Evolutionary conservation across 495 filamentous ascomycete species (phyloP).

Genomic region (Podospora pseudocomata): DNA sequence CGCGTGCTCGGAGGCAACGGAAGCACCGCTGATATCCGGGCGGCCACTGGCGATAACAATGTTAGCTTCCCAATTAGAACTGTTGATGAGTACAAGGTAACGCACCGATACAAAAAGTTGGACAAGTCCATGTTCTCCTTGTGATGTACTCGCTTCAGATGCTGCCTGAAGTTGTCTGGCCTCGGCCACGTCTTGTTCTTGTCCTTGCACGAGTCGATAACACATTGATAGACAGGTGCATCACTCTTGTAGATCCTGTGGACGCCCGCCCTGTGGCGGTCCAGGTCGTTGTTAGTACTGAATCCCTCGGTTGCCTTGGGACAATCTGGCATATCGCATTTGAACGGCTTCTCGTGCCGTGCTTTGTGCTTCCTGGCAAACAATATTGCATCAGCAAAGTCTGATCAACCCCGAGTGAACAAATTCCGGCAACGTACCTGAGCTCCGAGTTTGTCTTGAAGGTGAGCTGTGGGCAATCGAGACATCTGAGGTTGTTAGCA

Average conservation of each 20-base stretch:
- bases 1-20: neutral
- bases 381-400: neutral
- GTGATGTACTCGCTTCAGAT: slow-evolving; percentile 72
- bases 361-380: slow-evolving; percentile 72
- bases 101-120: slow-evolving; percentile 53
- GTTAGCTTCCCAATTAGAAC: neutral
- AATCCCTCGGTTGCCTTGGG: slow-evolving; percentile 60
- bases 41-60: neutral
- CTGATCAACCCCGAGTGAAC: neutral
- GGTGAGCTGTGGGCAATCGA: slow-evolving; percentile 26
- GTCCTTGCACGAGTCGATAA: slow-evolving; percentile 58
- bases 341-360: slow-evolving; percentile 70
- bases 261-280: slow-evolving; percentile 66
- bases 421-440: slow-evolving; percentile 31
- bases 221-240: slow-evolving; percentile 65
- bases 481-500: slow-evolving; percentile 28
- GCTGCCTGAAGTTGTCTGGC: slow-evolving; percentile 86
- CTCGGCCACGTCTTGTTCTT: slow-evolving; percentile 81
- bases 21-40: neutral
- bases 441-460: slow-evolving; percentile 51
- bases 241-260: slow-evolving; percentile 58
- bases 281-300: slow-evolving; percentile 76
- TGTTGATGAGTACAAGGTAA: neutral
- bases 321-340: slow-evolving; percentile 61
- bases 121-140: slow-evolving; percentile 47